phyloP scores from a whole-genome alignment of 2,329 filamentous ascomycete genomes.

The Monosporascus sp. region DNA sequence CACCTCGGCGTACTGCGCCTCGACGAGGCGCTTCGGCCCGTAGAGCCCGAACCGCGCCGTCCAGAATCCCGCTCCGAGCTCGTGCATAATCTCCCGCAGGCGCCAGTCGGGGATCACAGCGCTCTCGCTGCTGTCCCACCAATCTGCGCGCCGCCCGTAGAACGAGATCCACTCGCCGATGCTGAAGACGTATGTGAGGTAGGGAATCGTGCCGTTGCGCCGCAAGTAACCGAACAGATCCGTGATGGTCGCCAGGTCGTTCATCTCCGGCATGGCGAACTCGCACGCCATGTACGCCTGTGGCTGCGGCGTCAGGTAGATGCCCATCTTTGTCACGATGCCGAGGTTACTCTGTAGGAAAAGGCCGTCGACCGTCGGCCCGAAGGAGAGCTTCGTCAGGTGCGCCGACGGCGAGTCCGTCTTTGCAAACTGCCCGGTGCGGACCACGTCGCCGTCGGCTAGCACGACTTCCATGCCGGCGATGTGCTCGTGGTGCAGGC shows the following conservation, averaged over 20 bases:
- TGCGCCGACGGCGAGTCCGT: conserved; percentile 34
- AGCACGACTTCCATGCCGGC: conserved; percentile 41
- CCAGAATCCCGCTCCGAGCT: conserved; percentile 39
- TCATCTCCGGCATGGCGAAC: conserved; percentile 39
- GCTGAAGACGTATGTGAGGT: conserved; percentile 39
- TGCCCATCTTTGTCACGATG: conserved; percentile 51
- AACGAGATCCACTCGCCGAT: conserved; percentile 41
- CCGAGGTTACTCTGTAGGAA: conserved; percentile 50
- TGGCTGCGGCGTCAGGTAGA: conserved; percentile 35
- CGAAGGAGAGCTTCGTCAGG: conserved; percentile 33
- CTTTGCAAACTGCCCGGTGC: conserved; percentile 39
- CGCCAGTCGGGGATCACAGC: conserved; percentile 41
- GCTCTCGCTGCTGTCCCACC: conserved; percentile 36
- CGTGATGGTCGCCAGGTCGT: conserved; percentile 39
- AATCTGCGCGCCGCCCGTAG: conserved; percentile 35
- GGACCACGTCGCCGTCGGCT: conserved; percentile 36
- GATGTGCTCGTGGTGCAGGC: conserved; percentile 39
- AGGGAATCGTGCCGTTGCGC: conserved; percentile 36
- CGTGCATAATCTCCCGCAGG: conserved; percentile 35
- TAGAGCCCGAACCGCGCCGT: conserved; percentile 40
- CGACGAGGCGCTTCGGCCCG: conserved; percentile 34
- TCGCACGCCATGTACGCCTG: conserved; percentile 42
- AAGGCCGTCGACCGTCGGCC: conserved; percentile 39
- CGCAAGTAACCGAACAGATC: conserved; percentile 39
- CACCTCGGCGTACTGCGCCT: conserved; percentile 39